Evolutionary conservation across 1,284 basidiomycete species (phyloP).

Genomic region (Apiotrichum sp.): DNA sequence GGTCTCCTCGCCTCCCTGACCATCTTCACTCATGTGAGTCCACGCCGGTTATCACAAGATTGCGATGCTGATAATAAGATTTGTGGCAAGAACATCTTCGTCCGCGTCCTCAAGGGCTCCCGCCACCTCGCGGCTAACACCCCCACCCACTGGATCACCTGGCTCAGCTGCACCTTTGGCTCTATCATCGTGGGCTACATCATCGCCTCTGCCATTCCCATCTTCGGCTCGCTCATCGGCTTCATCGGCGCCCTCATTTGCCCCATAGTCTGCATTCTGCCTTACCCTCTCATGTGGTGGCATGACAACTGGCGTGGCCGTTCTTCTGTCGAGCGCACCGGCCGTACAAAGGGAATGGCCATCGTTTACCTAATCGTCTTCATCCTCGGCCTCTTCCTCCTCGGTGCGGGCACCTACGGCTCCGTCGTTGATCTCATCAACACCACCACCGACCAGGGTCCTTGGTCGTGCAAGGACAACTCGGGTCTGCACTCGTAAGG

Average conservation of each 20-base stretch:
- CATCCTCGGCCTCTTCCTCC: slow-evolving; percentile 25
- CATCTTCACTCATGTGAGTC: slow-evolving; percentile 32
- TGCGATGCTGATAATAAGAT: neutral
- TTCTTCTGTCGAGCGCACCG: slow-evolving; percentile 5
- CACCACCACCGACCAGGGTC: slow-evolving; percentile 9
- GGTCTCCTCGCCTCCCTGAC: slow-evolving; percentile 35
- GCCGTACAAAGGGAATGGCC: neutral
- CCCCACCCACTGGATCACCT: slow-evolving; percentile 54
- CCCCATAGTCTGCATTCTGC: slow-evolving; percentile 19
- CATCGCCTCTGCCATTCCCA: slow-evolving; percentile 22
- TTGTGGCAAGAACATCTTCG: slow-evolving; percentile 59
- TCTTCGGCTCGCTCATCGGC: slow-evolving; percentile 27
- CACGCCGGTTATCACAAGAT: too few species aligned
- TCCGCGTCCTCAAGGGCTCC: slow-evolving; percentile 56
- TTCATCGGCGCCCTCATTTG: slow-evolving; percentile 30
- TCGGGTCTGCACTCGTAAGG: slow-evolving; percentile 2
- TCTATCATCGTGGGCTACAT: slow-evolving; percentile 14
- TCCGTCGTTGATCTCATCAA: slow-evolving; percentile 23
- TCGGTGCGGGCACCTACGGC: slow-evolving; percentile 31
- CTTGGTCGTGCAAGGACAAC: slow-evolving; percentile 27
- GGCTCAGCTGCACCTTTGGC: slow-evolving; percentile 50
- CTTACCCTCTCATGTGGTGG: slow-evolving; percentile 31
- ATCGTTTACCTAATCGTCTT: slow-evolving; percentile 12
- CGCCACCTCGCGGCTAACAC: slow-evolving; percentile 59
- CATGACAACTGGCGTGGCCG: slow-evolving; percentile 25